These are phyloP conservation scores for Pyrenopolyporus hunteri DNA, from an alignment of 495 filamentous ascomycete genomes.

Conservation along the genomic window DNA sequence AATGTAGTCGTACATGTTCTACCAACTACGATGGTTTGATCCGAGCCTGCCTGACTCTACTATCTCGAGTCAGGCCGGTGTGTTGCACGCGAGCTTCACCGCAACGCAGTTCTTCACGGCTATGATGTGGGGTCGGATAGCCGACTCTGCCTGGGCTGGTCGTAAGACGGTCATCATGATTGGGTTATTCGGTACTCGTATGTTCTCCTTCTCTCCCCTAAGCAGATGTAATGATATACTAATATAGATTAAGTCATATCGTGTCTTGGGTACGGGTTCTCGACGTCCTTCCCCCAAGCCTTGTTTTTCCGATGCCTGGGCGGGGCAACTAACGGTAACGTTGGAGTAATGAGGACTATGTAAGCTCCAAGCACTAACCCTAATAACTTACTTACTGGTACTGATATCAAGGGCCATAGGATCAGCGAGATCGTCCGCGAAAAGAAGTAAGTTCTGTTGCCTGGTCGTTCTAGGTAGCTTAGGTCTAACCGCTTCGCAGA, in stretches of 20 bases:
- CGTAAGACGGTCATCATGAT: slow-evolving; percentile 80
- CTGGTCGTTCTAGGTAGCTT: neutral
- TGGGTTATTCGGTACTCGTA: slow-evolving; percentile 70
- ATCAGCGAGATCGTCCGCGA: slow-evolving; percentile 80
- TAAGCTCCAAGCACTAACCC: slow-evolving; percentile 26
- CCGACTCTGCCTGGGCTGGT: slow-evolving; percentile 72
- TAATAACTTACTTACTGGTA: neutral
- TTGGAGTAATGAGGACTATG: slow-evolving; percentile 82
- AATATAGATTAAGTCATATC: slow-evolving; percentile 57
- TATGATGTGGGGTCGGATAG: slow-evolving; percentile 81
- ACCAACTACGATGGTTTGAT: slow-evolving; percentile 75
- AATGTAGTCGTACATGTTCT: slow-evolving; percentile 74
- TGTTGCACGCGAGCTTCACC: slow-evolving; percentile 80
- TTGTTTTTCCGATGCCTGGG: slow-evolving; percentile 75
- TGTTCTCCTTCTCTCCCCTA: slow-evolving; percentile 3
- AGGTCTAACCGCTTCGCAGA: slow-evolving; percentile 35
- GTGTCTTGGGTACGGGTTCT: slow-evolving; percentile 81
- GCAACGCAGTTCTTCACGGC: slow-evolving; percentile 84
- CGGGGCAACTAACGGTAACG: slow-evolving; percentile 81
- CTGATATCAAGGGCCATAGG: slow-evolving; percentile 39
- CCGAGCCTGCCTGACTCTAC: slow-evolving; percentile 66
- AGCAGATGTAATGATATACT: neutral
- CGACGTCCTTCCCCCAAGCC: slow-evolving; percentile 71
- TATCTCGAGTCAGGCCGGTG: slow-evolving; percentile 78
- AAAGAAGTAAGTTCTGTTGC: slow-evolving; percentile 51